Evolutionary conservation across 2,329 filamentous ascomycete species (phyloP).

Genomic region (Pleurostoma richardsiae): DNA sequence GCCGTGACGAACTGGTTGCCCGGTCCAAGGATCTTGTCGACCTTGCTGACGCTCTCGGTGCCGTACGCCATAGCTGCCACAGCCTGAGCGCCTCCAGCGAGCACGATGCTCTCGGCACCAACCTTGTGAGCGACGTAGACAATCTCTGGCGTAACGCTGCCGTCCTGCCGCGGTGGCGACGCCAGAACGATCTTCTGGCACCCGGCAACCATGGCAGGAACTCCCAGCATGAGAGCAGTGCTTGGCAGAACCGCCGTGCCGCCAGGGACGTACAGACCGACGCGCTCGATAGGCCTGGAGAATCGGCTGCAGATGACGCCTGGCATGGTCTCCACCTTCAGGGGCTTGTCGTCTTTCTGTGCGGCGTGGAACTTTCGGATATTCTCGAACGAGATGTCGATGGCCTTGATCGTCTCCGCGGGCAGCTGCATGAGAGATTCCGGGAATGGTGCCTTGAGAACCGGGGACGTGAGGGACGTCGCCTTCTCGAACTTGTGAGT

Average conservation of each 20-base stretch:
- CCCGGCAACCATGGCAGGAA: slow-evolving; percentile 94
- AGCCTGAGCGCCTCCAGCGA: slow-evolving; percentile 92
- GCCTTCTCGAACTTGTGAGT: slow-evolving; percentile 99
- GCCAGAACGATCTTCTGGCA: slow-evolving; percentile 94
- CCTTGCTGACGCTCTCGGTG: slow-evolving; percentile 88
- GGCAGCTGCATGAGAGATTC: slow-evolving; percentile 78
- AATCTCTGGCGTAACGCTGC: slow-evolving; percentile 90
- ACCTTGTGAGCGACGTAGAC: slow-evolving; percentile 97
- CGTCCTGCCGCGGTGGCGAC: slow-evolving; percentile 83
- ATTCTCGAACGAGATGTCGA: slow-evolving; percentile 90
- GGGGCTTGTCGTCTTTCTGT: slow-evolving; percentile 76
- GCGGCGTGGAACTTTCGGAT: slow-evolving; percentile 92
- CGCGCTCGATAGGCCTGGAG: slow-evolving; percentile 83
- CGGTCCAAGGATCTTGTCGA: slow-evolving; percentile 97
- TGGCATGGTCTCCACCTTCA: slow-evolving; percentile 95
- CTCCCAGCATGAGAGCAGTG: slow-evolving; percentile 95
- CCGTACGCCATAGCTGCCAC: slow-evolving; percentile 97
- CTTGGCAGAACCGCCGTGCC: slow-evolving; percentile 96
- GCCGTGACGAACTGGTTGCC: slow-evolving; percentile 99
- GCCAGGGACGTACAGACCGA: slow-evolving; percentile 94
- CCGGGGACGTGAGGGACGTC: slow-evolving; percentile 81
- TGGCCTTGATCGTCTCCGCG: slow-evolving; percentile 82
- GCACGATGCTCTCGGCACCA: slow-evolving; percentile 89
- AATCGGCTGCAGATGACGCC: slow-evolving; percentile 94
- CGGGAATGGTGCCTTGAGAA: slow-evolving; percentile 86